Evolutionary conservation across 106 monocot species (phyloP).

Genomic region (Agapanthus africanus): DNA sequence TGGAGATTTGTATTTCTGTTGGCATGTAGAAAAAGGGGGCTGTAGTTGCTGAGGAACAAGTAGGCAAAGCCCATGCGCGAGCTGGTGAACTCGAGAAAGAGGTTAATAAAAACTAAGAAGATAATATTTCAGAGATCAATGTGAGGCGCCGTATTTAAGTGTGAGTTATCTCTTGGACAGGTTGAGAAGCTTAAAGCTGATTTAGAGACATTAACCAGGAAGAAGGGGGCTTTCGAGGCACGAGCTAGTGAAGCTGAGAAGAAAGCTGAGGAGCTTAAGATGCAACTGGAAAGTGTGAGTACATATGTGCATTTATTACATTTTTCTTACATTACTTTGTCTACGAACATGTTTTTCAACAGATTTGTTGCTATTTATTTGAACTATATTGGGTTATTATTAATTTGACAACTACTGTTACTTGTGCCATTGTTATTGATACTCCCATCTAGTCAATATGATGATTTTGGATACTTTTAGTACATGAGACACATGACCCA

Average conservation of each 20-base stretch:
- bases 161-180: conserved; percentile 31
- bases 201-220: conserved; percentile 30
- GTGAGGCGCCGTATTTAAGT: too few species aligned
- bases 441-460: too few species aligned
- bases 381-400: not conserved
- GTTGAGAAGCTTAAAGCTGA: conserved; percentile 48
- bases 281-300: conserved; percentile 45
- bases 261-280: conserved; percentile 33
- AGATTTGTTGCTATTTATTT: not conserved
- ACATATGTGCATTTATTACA: not conserved
- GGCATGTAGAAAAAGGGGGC: conserved; percentile 35
- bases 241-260: conserved; percentile 49
- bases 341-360: not conserved
- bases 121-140: too few species aligned
- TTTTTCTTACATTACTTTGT: not conserved
- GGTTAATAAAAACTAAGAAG: conserved; percentile 26
- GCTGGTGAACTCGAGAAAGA: conserved; percentile 45
- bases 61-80: conserved; percentile 38
- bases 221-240: conserved; percentile 37
- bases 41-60: conserved; percentile 21
- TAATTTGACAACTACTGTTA: not conserved
- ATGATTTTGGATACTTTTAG: too few species aligned
- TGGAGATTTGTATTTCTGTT: not conserved
- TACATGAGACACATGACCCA: too few species aligned
- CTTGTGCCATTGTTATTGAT: too few species aligned